These are phyloP conservation scores for Fusarium citri DNA, from an alignment of 2,329 filamentous ascomycete genomes.

Conservation along the genomic window DNA sequence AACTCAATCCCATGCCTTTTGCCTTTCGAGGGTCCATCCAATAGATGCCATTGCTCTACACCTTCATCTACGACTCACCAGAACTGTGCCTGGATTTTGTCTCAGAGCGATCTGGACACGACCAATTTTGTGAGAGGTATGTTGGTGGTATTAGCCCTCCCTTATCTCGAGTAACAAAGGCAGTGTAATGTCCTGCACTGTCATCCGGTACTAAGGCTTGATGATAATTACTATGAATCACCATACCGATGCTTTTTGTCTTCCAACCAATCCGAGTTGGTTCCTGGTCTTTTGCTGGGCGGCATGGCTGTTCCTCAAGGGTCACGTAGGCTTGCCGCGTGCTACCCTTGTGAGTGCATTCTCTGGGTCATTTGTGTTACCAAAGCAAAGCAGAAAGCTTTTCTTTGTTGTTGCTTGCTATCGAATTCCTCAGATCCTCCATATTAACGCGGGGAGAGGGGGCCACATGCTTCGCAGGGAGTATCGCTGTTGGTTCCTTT, in stretches of 20 bases:
- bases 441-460: slow-evolving; percentile 1
- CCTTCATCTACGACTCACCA: not conserved
- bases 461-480: slow-evolving; percentile 1
- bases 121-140: slow-evolving; percentile 31
- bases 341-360: slow-evolving; percentile 27
- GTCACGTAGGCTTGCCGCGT: slow-evolving; percentile 30
- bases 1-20: slow-evolving; percentile 25
- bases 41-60: slow-evolving; percentile 15
- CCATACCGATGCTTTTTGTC: slow-evolving; percentile 25
- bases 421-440: slow-evolving; percentile 28
- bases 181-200: not conserved
- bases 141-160: slow-evolving; percentile 25
- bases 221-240: slow-evolving; percentile 38
- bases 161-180: slow-evolving; percentile 28
- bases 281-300: slow-evolving; percentile 15
- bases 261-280: slow-evolving; percentile 10
- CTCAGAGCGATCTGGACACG: slow-evolving; percentile 4
- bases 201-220: not conserved
- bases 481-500: slow-evolving; percentile 4
- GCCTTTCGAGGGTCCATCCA: slow-evolving; percentile 23
- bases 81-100: slow-evolving; percentile 24
- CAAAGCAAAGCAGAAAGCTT: slow-evolving; percentile 8
- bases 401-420: slow-evolving; percentile 15
- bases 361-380: slow-evolving; percentile 25
- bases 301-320: slow-evolving; percentile 27